Evolutionary conservation across 2,329 filamentous ascomycete genomes (phyloP).

Genomic region (Paraphoma sp.): DNA sequence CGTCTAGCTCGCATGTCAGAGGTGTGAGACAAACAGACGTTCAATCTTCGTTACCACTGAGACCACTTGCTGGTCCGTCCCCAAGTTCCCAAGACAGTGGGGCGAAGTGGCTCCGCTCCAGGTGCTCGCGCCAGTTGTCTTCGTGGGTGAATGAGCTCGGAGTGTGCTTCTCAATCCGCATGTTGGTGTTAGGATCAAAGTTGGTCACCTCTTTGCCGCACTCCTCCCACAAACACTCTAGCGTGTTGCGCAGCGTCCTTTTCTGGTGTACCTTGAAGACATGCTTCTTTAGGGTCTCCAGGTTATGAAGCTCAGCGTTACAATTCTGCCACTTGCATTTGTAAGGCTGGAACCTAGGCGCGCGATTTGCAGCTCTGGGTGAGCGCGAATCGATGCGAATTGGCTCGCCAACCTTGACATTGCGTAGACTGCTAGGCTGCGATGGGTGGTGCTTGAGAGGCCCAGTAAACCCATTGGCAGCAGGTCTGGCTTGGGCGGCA

Average conservation of each 20-base stretch:
- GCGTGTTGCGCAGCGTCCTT: constrained; percentile 40
- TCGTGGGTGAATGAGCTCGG: constrained; percentile 47
- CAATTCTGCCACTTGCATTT: constrained; percentile 66
- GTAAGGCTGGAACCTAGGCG: constrained; percentile 55
- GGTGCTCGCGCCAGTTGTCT: constrained; percentile 57
- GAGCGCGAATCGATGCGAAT: constrained; percentile 40
- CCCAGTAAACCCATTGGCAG: constrained; percentile 24
- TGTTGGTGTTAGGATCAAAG: constrained; percentile 30
- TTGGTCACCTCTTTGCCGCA: constrained; percentile 45
- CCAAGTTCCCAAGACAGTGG: constrained; percentile 63
- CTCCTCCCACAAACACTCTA: constrained; percentile 55
- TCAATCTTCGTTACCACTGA: constrained; percentile 60
- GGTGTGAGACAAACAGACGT: constrained; percentile 3
- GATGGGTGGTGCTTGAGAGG: constrained; percentile 17
- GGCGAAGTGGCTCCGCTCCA: constrained; percentile 60
- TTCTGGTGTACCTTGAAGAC: constrained; percentile 62
- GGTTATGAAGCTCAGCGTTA: constrained; percentile 65
- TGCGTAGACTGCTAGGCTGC: constrained; percentile 35
- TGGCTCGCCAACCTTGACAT: constrained; percentile 25
- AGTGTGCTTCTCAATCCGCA: constrained; percentile 24
- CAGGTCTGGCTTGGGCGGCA: constrained; percentile 29
- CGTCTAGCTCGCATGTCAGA: constrained; percentile 38
- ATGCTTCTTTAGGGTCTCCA: constrained; percentile 66
- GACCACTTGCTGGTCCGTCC: constrained; percentile 63
- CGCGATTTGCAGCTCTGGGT: constrained; percentile 33